A percentile compares a stretch with the other conserved stretches of the same genome.
Evolutionary conservation across 164 flowering plant species (phyloP).

Genomic region (Echeveria elegans): DNA sequence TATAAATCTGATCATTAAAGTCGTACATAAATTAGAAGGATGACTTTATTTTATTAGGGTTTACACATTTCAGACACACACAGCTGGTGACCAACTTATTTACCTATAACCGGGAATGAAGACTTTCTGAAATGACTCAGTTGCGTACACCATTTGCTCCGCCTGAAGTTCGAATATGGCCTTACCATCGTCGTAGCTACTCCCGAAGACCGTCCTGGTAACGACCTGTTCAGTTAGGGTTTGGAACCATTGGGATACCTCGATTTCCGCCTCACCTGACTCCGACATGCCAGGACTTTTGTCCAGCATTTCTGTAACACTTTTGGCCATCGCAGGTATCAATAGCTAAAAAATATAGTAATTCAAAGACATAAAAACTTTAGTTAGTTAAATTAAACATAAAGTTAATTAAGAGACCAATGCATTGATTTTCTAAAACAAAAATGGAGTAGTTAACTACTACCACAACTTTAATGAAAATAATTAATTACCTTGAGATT

Average conservation of each 20-base stretch:
- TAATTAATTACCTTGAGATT: constrained; percentile 68
- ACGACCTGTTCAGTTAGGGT: constrained; percentile 65
- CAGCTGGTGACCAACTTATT: constrained; percentile 6
- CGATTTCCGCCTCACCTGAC: constrained; percentile 65
- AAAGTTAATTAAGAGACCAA: constrained; percentile 2
- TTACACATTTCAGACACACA: neutral
- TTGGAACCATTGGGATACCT: constrained; percentile 70
- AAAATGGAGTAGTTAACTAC: neutral
- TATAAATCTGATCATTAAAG: constrained; percentile 36
- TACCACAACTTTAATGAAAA: neutral
- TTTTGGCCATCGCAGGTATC: constrained; percentile 68
- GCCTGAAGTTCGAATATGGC: constrained; percentile 70
- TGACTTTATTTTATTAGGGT: neutral
- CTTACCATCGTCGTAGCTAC: constrained; percentile 75
- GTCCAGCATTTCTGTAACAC: constrained; percentile 59
- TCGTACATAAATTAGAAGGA: neutral
- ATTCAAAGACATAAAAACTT: neutral
- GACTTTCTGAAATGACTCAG: constrained; percentile 73
- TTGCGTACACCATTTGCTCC: constrained; percentile 65
- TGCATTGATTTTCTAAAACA: neutral
- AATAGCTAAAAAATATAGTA: too few relatives aligned
- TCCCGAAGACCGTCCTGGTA: constrained; percentile 66
- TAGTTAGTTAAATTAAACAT: neutral
- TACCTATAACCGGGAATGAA: constrained; percentile 84
- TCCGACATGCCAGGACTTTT: constrained; percentile 40